Evolutionary conservation across 1,284 basidiomycete species (phyloP).

Genomic region (Anthracocystis panici-leucophaei): DNA sequence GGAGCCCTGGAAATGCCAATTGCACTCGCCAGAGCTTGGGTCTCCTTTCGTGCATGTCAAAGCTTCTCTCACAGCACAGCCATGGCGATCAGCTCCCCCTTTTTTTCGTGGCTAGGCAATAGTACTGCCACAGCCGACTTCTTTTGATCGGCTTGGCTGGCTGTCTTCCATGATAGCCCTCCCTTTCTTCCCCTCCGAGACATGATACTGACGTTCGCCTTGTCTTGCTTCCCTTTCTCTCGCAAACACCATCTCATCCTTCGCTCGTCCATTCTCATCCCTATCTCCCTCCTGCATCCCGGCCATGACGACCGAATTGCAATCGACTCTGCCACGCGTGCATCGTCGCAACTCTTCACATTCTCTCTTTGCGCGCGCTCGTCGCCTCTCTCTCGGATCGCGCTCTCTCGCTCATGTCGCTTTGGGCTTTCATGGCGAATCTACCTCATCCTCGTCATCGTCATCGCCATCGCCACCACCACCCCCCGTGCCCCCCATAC

Average conservation of each 20-base stretch:
- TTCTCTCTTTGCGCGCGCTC: slow-evolving; percentile 20
- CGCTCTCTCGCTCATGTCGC: slow-evolving; percentile 12
- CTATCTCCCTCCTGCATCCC: background rate
- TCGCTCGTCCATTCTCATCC: background rate
- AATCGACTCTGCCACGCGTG: background rate
- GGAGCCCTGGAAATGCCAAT: background rate
- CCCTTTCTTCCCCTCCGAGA: background rate
- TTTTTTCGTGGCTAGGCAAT: background rate
- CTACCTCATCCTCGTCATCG: background rate
- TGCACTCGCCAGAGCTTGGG: background rate
- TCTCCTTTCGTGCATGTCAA: background rate
- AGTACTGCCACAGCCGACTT: background rate
- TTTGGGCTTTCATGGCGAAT: slow-evolving; percentile 4
- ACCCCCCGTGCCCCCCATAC: slow-evolving; percentile 19
- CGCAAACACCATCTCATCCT: background rate
- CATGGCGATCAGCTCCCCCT: background rate
- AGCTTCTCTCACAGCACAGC: slow-evolving; percentile 3
- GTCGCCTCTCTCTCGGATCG: slow-evolving; percentile 29
- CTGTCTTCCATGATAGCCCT: background rate
- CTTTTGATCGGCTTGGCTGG: background rate
- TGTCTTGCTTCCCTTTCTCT: background rate
- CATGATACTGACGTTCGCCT: slow-evolving; percentile 1
- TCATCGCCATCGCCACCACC: slow-evolving; percentile 3
- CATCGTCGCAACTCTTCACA: slow-evolving; percentile 22
- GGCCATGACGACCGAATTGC: slow-evolving; percentile 7